phyloP scores from a whole-genome alignment of 805 yeast genomes.

The Nakazawaea laoshanensis region DNA sequence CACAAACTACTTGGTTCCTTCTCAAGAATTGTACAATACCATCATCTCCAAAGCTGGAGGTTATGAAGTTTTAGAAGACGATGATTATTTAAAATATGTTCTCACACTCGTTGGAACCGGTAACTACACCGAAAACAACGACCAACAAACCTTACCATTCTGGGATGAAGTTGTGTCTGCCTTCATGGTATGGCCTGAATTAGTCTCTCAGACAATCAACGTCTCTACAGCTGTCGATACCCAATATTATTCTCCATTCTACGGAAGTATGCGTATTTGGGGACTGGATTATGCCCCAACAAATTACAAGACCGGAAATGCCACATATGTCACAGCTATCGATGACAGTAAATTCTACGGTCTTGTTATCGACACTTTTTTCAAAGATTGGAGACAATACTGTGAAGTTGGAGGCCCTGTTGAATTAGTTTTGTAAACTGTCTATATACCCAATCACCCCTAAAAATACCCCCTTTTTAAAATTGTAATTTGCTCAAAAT shows the following conservation, averaged over 20 bases:
- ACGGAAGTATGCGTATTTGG: constrained; percentile 30
- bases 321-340: constrained; percentile 24
- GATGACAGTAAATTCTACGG: constrained; percentile 23
- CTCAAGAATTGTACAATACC: constrained; percentile 26
- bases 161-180: constrained; percentile 35
- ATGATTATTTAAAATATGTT: constrained; percentile 22
- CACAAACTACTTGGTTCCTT: constrained; percentile 30
- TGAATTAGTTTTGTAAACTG: constrained; percentile 3
- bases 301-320: constrained; percentile 24
- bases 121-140: constrained; percentile 20
- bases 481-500: no score
- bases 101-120: constrained; percentile 17
- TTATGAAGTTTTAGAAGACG: constrained; percentile 18
- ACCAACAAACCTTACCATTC: constrained; percentile 29
- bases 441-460: constrained; percentile 9
- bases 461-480: background rate
- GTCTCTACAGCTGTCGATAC: constrained; percentile 29
- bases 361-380: constrained; percentile 22
- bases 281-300: constrained; percentile 28
- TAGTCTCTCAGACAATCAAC: constrained; percentile 21
- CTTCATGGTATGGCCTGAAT: constrained; percentile 27
- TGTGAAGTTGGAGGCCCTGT: constrained; percentile 16
- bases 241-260: constrained; percentile 31
- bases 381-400: constrained; percentile 29
- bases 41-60: constrained; percentile 28